Base-by-base conservation (phyloP, 495 filamentous ascomycete genomes). In the Aspergillus ostianus region DNA sequence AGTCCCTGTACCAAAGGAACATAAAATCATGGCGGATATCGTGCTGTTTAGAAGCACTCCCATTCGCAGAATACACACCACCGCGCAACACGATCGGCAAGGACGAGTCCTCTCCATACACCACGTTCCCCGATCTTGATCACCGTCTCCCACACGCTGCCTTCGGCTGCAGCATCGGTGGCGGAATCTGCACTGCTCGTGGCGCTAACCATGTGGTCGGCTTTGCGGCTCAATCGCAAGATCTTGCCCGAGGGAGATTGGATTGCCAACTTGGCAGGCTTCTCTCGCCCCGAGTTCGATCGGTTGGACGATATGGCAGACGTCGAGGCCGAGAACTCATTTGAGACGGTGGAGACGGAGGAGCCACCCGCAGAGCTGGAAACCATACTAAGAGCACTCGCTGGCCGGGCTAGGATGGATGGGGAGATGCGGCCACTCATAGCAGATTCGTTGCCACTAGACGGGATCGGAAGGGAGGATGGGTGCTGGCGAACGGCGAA, bases 21-120 rank as follows among this genome's bases (percentile, higher is more conserved):
- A 54, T 15, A 19, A 26, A 18, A 46, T 41, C 27, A 36, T 53
- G 19, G 36, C 8, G 9, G 32, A 54, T 54, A 46, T 54, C 36
- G 23, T 54, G 36, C 15, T 53, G 21, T 27, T 52, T 55, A 88
- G 53, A 81, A 73, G 72, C 85, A 86, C 60, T 90, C 85, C 94
- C 94, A 99, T 77, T 99, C 94, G 27, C 89, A 93, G 78, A 96
- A 99, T 21, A 99, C 94, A 75, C 95, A 98, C 94, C 94, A 99
- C 61, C 94, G 81, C 9, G 93, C 95, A 60, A 90, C 97, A 55
- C 94, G 83, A 79, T 99, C 94, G 13, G 94, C 94, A 19, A 99
- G 81, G 61, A 99, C 94, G 55, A 99, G 74, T 0, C 91, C 95
- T 59, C 94, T 85, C 94, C 94, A 98, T 26, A 87, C 82, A 0